Evolutionary conservation across 352 stramenopile species (phyloP).

Genomic region (Phytophthora vignae): DNA sequence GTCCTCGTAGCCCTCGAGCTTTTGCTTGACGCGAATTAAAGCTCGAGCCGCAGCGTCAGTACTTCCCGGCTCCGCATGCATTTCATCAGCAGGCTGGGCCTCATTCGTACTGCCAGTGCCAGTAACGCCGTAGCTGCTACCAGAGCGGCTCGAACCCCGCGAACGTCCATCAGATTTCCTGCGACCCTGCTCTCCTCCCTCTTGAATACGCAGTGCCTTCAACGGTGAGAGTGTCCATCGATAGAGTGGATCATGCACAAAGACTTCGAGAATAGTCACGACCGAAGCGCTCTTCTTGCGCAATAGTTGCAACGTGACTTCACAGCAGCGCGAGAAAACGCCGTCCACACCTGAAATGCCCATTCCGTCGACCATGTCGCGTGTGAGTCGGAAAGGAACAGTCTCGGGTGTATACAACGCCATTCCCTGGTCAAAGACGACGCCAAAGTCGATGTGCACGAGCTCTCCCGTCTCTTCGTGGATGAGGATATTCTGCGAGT

Average conservation of each 20-base stretch:
- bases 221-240: conserved; percentile 96
- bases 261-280: conserved; percentile 98
- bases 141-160: conserved; percentile 31
- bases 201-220: conserved; percentile 87
- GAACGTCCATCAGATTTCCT: conserved; percentile 20
- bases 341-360: conserved; percentile 96
- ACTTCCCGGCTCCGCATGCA: conserved; percentile 35
- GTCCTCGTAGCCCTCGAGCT: conserved; percentile 99
- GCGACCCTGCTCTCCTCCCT: conserved; percentile 42
- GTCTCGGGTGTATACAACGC: conserved; percentile 96
- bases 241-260: conserved; percentile 99
- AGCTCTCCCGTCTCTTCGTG: conserved; percentile 97
- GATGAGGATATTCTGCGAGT: conserved; percentile 99
- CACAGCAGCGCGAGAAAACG: conserved; percentile 95
- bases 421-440: conserved; percentile 99
- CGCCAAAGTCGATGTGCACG: conserved; percentile 99
- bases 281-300: conserved; percentile 94
- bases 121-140: conserved; percentile 12
- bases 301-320: conserved; percentile 93
- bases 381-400: conserved; percentile 98
- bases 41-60: conserved; percentile 93
- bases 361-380: conserved; percentile 99
- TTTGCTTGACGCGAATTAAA: conserved; percentile 97
- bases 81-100: conserved; percentile 30
- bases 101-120: conserved; percentile 26